Evolutionary conservation across 768 basidiomycete genomes (phyloP).

Genomic region (Arthromyces matolae): DNA sequence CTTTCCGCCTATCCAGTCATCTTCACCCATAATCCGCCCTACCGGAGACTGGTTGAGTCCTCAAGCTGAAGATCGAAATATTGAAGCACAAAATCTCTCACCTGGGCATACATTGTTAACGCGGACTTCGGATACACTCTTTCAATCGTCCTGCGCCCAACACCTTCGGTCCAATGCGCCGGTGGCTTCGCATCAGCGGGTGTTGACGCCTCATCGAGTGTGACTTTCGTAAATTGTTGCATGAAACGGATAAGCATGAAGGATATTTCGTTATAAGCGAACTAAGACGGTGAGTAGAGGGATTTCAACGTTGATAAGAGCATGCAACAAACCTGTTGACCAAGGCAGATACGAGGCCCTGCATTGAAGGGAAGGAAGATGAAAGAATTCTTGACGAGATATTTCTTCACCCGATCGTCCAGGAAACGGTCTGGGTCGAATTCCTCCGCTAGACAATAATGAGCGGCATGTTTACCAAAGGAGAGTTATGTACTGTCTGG

Average conservation of each 20-base stretch:
- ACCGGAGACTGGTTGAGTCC: background rate
- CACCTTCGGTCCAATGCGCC: slow-evolving; percentile 37
- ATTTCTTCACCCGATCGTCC: slow-evolving; percentile 58
- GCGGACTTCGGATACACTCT: slow-evolving; percentile 49
- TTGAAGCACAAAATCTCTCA: slow-evolving; percentile 29
- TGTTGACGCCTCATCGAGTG: slow-evolving; percentile 43
- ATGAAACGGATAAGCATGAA: slow-evolving; percentile 61
- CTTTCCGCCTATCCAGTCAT: slow-evolving; percentile 35
- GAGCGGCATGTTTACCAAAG: background rate
- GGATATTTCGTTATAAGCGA: slow-evolving; percentile 59
- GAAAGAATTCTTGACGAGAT: slow-evolving; percentile 60
- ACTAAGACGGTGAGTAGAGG: too few relatives aligned
- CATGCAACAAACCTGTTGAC: slow-evolving; percentile 53
- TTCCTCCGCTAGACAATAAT: slow-evolving; percentile 42
- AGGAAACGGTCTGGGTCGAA: slow-evolving; percentile 74
- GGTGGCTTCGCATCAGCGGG: slow-evolving; percentile 45
- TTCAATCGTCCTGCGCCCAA: slow-evolving; percentile 49
- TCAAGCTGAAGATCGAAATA: background rate
- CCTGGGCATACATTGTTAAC: slow-evolving; percentile 51
- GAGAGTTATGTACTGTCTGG: slow-evolving; percentile 50
- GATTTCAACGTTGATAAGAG: too few relatives aligned
- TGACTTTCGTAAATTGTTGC: slow-evolving; percentile 52
- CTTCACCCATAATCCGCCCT: slow-evolving; percentile 56
- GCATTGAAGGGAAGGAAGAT: slow-evolving; percentile 70
- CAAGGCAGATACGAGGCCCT: slow-evolving; percentile 56